Evolutionary conservation across 768 basidiomycete species (phyloP), one percentile per base, ranked within the genome.

Genomic region (Boletus rubropictus): DNA sequence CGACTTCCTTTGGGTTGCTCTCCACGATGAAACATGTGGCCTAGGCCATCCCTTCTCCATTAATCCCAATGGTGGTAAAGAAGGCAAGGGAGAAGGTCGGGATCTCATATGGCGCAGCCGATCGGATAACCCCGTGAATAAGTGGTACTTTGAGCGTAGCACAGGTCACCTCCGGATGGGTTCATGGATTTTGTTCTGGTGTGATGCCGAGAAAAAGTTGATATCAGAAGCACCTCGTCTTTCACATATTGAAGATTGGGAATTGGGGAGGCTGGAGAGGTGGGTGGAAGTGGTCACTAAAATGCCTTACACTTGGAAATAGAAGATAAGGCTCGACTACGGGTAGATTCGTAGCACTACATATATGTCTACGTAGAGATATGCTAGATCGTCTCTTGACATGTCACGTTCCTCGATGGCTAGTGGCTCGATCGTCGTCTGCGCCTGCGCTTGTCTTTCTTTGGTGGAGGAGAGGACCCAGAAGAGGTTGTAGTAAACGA

Each of bases 131-230:
- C 94, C 93, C 0, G 82, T 98, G 47, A 99, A 99, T 71, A 95
- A 93, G 69, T 99, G 96, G 96, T 99, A 99, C 69, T 97, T 91
- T 55, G 96, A 99, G 61, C 82, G 96, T 28, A 89, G 86, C 62
- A 86, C 85, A 17, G 96, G 96, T 17, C 94, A 97, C 69, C 52
- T 92, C 32, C 78, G 89, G 53, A 78, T 86, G 73, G 86, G 84
- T 10, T 72, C 81, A 21, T 99, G 95, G 90, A 82, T 91, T 37
- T 66, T 99, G 57, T 99, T 99, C 67, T 99, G 96, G 96, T 96
- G 94, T 66, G 96, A 99, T 69, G 91, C 86, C 1, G 95, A 98
- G 72, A 89, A 85, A 68, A 75, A 85, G 43, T 68, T 94, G 22
- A 82, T 78, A 65, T 77, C 76, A 17, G 82, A 84, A 58, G 79